Percentiles rank a stretch among this genome's conserved stretches.
Conservation (phyloP, 1,284 basidiomycete genomes). For the Heterobasidion occidentale region DNA sequence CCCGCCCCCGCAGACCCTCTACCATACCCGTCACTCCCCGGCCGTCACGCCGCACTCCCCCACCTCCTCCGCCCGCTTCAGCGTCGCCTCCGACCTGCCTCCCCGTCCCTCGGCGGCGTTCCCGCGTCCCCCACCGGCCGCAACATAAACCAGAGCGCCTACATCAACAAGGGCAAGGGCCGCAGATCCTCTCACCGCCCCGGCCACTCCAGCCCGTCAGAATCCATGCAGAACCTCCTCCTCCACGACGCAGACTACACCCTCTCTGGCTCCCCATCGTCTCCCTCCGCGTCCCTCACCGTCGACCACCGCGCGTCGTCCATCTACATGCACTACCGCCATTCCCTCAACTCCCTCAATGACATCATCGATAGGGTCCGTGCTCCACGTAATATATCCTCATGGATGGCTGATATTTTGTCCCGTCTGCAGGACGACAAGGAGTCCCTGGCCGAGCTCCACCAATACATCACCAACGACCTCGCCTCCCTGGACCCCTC, state of each 20-base stretch:
- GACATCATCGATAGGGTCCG: constrained; percentile 71
- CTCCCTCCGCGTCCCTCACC: constrained; percentile 6
- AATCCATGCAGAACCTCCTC: constrained; percentile 45
- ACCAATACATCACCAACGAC: constrained; percentile 49
- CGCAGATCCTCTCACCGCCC: constrained; percentile 26
- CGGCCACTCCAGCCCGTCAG: constrained; percentile 40
- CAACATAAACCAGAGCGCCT: constrained; percentile 42
- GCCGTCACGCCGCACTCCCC: constrained; percentile 22
- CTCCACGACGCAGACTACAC: constrained; percentile 24
- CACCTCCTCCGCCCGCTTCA: neutral
- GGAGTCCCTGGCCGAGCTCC: constrained; percentile 63
- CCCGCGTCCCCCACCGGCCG: constrained; percentile 19
- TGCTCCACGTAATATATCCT: constrained; percentile 9
- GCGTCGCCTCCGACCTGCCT: constrained; percentile 1
- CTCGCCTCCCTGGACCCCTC: constrained; percentile 12
- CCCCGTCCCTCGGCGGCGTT: neutral
- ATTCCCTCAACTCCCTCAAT: constrained; percentile 66
- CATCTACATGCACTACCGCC: constrained; percentile 68
- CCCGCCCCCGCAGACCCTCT: constrained; percentile 67
- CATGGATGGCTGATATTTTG: neutral
- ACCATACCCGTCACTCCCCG: constrained; percentile 46
- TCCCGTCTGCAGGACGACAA: constrained; percentile 51
- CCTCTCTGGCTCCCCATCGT: neutral
- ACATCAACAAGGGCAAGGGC: constrained; percentile 18
- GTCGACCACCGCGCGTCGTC: constrained; percentile 25